Evolutionary conservation across 2,329 filamentous ascomycete species (phyloP), one percentile per base, ranked within the genome.

Genomic region (Ophiostoma ulmi): DNA sequence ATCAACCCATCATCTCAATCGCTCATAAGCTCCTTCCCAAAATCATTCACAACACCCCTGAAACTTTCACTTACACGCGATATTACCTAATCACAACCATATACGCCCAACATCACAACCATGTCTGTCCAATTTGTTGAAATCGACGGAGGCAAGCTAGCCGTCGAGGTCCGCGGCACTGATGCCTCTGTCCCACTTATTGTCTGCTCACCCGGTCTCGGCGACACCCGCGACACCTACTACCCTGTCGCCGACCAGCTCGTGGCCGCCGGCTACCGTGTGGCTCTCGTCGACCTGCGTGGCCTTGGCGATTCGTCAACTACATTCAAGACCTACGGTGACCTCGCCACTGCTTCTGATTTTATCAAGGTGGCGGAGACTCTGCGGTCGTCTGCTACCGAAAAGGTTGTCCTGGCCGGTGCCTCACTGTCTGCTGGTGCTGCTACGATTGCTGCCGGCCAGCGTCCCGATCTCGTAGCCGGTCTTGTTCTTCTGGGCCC

Each of bases 141-240:
- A 26, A 67, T 39, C 39, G 67, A 66, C 58, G 68, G 70, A 26
- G 70, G 70, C 64, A 70, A 72, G 69, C 69, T 75, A 10, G 74
- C 74, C 66, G 74, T 75, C 35, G 74, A 75, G 64, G 26, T 73
- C 14, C 69, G 72, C n/a, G 74, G 74, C 35, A 39, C 3, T 13
- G 48, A 39, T 13, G 44, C 39, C 3, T 10, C 39, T 7, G 61
- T 63, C 0, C 73, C 74, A 0, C 73, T 75, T 11, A 70, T 75
- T 20, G 64, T 75, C 65, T 72, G 71, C 70, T 73, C 74, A 22
- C 73, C 73, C 17, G 73, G 69, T 35, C 67, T 75, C 31, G 74
- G 74, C 66, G 74, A 75, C 68, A 69, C 48, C 7, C 74, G 74
- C 48, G 72, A 71, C 38, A 69, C 74, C 17, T 75, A 72, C 69